Base-by-base conservation (phyloP, 1,139 yeast species). In the Geotrichum fermentans region DNA sequence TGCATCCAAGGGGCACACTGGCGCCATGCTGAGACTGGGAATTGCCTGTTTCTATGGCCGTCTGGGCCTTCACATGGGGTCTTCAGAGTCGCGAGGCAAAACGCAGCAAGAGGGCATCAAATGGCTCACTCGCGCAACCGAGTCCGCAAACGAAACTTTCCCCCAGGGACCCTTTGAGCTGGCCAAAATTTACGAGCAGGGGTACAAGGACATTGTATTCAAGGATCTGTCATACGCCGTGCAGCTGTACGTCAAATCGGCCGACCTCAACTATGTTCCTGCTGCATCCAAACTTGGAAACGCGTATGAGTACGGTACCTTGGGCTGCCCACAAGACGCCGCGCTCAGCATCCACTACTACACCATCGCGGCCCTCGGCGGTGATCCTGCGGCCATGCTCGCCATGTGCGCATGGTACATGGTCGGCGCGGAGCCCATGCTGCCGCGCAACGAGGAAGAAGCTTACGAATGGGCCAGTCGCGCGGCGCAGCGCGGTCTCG, bases 381-480 rank as follows among this genome's bases (percentile, higher is more conserved):
- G 96, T 5, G 95, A 92, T 65, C 79, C 95, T 1, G 81, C 78
- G 45, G 83, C 96, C n/a, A 92, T 90, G 96, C 73, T 90, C 60
- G 90, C 96, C 2, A 75, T 92, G 74, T 89, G 97, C 66, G 97
- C 97, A 1, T 92, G 97, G 97, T 92, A 89, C 65, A 73, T 90
- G 65, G 84, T 88, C 32, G 98, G 98, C 0, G 83, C 86, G 37
- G 92, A 85, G 37, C 90, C 92, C 17, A 80, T 81, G 52, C 74
- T 92, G 56, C 83, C 82, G 11, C 78, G 80, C 55, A 94, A 90
- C 65, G 88, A 83, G 55, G 76, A 72, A 51, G 96, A 89, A 66
- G 95, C 97, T 1, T 90, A 83, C 66, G 94, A 87, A 62, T 92
- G 97, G 97, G 97, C 97, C 1, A 71, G 79, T 51, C 74, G 88